Percentiles rank a stretch among this genome's conserved stretches.
phyloP scores from a whole-genome alignment of 1,139 yeast genomes.

The Zygotorulaspora mrakii region DNA sequence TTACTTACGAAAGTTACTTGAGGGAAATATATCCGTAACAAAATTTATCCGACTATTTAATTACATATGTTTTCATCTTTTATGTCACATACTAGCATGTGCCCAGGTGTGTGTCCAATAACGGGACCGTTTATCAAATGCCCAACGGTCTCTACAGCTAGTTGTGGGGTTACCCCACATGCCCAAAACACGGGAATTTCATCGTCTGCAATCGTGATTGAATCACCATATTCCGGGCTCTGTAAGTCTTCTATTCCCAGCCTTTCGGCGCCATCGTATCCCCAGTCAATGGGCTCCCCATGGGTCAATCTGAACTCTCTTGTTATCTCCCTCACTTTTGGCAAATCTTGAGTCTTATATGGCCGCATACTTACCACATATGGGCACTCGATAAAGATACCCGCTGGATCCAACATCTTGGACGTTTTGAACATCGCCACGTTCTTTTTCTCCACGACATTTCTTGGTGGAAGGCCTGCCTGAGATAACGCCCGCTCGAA shows the following conservation, averaged over 20 bases:
- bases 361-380: conserved; percentile 43
- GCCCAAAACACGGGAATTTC: conserved; percentile 43
- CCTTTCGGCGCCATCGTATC: conserved; percentile 36
- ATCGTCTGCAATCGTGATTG: conserved; percentile 28
- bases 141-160: conserved; percentile 34
- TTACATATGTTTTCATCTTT: conserved; percentile 24
- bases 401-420: conserved; percentile 34
- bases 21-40: too few species aligned
- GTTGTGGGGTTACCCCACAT: conserved; percentile 42
- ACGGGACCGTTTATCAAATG: conserved; percentile 31
- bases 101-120: conserved; percentile 39
- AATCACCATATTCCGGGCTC: conserved; percentile 37
- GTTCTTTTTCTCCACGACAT: conserved; percentile 16
- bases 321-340: conserved; percentile 34
- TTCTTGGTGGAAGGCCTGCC: conserved; percentile 34
- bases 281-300: conserved; percentile 38
- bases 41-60: too few species aligned
- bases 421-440: conserved; percentile 36
- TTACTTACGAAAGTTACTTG: too few species aligned
- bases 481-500: conserved; percentile 37
- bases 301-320: conserved; percentile 35
- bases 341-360: conserved; percentile 31
- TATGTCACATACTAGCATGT: conserved; percentile 38
- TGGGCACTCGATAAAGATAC: conserved; percentile 35
- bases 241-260: conserved; percentile 34